Evolutionary conservation across 1,284 basidiomycete genomes (phyloP).

Genomic region (Flammula alnicola): DNA sequence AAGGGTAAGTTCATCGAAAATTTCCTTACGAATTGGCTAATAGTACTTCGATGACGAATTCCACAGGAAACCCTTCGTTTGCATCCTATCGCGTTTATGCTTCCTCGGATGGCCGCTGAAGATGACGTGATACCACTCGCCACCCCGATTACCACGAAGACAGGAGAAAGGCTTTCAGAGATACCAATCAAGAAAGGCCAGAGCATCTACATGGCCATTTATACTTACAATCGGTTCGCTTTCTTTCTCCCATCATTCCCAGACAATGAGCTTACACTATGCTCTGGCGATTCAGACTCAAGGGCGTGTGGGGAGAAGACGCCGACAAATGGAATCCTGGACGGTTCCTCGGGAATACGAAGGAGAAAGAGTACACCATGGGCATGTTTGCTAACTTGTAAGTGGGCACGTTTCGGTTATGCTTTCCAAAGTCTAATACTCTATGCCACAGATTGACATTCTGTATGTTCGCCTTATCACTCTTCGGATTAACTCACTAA

Average conservation of each 20-base stretch:
- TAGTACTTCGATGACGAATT: background rate
- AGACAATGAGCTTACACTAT: background rate
- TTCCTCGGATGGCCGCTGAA: slow-evolving; percentile 58
- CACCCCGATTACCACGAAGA: slow-evolving; percentile 42
- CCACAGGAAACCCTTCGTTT: slow-evolving; percentile 61
- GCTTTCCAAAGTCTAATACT: background rate
- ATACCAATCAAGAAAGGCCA: slow-evolving; percentile 13
- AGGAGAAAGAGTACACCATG: slow-evolving; percentile 6
- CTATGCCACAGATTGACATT: slow-evolving; percentile 12
- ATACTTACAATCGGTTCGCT: slow-evolving; percentile 10
- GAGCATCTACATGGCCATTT: slow-evolving; percentile 4
- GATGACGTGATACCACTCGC: slow-evolving; percentile 41
- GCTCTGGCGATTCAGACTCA: background rate
- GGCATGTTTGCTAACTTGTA: slow-evolving; percentile 15
- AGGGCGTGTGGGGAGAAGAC: slow-evolving; percentile 8
- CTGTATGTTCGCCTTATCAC: background rate
- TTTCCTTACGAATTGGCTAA: background rate
- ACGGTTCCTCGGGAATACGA: slow-evolving; percentile 4
- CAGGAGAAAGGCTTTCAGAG: slow-evolving; percentile 3
- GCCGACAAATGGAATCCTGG: slow-evolving; percentile 13
- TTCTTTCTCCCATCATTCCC: background rate
- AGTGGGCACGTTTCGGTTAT: background rate
- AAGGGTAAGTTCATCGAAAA: slow-evolving; percentile 6
- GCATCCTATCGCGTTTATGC: slow-evolving; percentile 64
- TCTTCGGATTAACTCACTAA: background rate